Evolutionary conservation across 371 early-diverging fungal species (phyloP).

Genomic region (Lichtheimia hyalospora): DNA sequence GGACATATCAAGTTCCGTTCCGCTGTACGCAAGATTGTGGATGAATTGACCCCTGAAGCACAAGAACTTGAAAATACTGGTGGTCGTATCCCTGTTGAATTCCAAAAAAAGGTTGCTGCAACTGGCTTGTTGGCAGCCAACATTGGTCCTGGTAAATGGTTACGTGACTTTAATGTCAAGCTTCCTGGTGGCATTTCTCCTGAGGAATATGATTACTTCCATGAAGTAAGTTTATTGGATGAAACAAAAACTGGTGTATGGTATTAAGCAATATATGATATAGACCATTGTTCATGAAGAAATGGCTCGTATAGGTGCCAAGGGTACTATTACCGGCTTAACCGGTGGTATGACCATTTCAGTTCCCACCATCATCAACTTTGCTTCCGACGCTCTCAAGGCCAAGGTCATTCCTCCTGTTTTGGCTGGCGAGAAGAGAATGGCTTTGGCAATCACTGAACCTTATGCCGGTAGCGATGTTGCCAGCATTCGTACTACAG

Average conservation of each 20-base stretch:
- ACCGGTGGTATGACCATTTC: constrained; percentile 49
- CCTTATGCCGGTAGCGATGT: constrained; percentile 81
- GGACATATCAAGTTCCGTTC: constrained; percentile 52
- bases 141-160: constrained; percentile 49
- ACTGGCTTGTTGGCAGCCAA: constrained; percentile 30
- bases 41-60: constrained; percentile 44
- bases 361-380: constrained; percentile 63
- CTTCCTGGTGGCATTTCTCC: constrained; percentile 53
- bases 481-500: constrained; percentile 69
- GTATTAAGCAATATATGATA: not conserved
- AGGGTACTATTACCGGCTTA: constrained; percentile 49
- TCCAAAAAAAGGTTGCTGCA: constrained; percentile 44
- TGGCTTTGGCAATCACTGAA: constrained; percentile 71
- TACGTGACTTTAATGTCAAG: constrained; percentile 17
- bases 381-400: constrained; percentile 39
- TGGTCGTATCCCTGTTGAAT: constrained; percentile 40
- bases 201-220: constrained; percentile 72
- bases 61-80: constrained; percentile 40
- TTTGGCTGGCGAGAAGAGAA: constrained; percentile 72
- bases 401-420: constrained; percentile 64
- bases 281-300: constrained; percentile 11
- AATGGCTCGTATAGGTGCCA: constrained; percentile 54
- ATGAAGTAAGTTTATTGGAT: constrained; percentile 29
- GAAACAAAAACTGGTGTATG: not conserved
- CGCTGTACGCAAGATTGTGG: constrained; percentile 36